These are phyloP conservation scores for Penicillium taxi DNA, from an alignment of 495 filamentous ascomycete species.

Conservation along the genomic window DNA sequence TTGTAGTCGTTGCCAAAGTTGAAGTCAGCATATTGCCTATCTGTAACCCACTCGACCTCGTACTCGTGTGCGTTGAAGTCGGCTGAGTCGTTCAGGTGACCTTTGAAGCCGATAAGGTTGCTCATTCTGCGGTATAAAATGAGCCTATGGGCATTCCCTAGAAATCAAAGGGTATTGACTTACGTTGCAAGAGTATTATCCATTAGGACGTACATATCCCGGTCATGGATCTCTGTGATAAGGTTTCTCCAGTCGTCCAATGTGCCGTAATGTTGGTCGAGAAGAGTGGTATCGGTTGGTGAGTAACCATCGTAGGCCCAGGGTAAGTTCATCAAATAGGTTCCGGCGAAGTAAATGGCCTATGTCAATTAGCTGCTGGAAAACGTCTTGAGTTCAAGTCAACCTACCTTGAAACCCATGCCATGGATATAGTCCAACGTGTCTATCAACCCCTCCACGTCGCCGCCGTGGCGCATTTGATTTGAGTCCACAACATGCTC, in stretches of 20 bases:
- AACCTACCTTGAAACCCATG: constrained; percentile 29
- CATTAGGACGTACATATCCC: constrained; percentile 35
- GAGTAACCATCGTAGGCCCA: constrained; percentile 38
- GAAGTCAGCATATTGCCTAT: constrained; percentile 36
- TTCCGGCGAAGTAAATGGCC: constrained; percentile 32
- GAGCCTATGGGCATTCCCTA: not conserved
- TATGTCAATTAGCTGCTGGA: constrained; percentile 4
- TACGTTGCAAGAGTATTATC: constrained; percentile 35
- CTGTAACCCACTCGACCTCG: constrained; percentile 35
- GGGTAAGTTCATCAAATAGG: constrained; percentile 33
- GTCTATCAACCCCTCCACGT: constrained; percentile 28
- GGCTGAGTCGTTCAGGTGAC: constrained; percentile 34
- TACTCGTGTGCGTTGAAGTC: constrained; percentile 37
- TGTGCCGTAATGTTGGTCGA: constrained; percentile 32
- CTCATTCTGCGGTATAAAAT: constrained; percentile 26
- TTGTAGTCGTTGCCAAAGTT: constrained; percentile 24
- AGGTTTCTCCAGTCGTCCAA: constrained; percentile 29
- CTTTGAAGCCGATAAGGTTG: constrained; percentile 41
- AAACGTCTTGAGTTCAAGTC: not conserved
- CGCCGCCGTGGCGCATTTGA: constrained; percentile 35
- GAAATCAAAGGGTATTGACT: constrained; percentile 5
- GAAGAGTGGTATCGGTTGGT: constrained; percentile 31
- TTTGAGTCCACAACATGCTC: constrained; percentile 32
- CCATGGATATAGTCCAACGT: constrained; percentile 33
- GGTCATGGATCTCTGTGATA: constrained; percentile 26